Percentiles rank a stretch among this genome's conserved stretches.
These are phyloP conservation scores for Hymenoscyphus fraxineus DNA, from an alignment of 2,329 filamentous ascomycete genomes.

Conservation along the genomic window DNA sequence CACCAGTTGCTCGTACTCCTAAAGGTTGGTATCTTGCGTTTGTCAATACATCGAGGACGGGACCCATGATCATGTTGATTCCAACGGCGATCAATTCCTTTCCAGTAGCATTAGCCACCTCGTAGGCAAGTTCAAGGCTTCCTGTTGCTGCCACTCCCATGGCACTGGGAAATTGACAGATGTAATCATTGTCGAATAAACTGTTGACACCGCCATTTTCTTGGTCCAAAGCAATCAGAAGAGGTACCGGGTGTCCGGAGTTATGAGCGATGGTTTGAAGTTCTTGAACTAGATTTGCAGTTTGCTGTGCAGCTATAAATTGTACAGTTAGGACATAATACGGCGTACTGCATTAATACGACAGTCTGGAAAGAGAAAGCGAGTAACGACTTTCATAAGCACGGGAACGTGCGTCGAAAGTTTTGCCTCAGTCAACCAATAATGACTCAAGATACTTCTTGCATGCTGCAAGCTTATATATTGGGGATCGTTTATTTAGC, in stretches of 20 bases:
- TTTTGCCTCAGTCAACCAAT: background rate
- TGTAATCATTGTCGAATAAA: constrained; percentile 90
- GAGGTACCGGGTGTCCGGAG: constrained; percentile 81
- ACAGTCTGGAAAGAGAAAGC: background rate
- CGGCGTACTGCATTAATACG: background rate
- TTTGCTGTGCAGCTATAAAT: constrained; percentile 76
- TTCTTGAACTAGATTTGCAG: constrained; percentile 82
- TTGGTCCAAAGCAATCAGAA: constrained; percentile 90
- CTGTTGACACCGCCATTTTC: constrained; percentile 98
- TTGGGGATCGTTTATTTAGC: background rate
- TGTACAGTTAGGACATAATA: background rate
- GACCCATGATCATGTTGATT: constrained; percentile 92
- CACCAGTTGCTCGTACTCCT: constrained; percentile 83
- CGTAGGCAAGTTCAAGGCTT: constrained; percentile 77
- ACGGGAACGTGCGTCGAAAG: background rate
- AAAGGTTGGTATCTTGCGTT: constrained; percentile 89
- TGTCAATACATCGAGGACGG: constrained; percentile 88
- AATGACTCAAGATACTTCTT: background rate
- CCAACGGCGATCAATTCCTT: constrained; percentile 90
- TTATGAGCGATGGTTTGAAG: constrained; percentile 88
- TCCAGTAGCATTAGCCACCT: constrained; percentile 88
- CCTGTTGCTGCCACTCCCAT: constrained; percentile 96
- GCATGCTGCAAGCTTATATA: background rate
- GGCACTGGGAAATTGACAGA: constrained; percentile 92
- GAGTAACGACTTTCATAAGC: background rate